phyloP scores from a whole-genome alignment of 768 basidiomycete species.

The Tephrocybe sp. region DNA sequence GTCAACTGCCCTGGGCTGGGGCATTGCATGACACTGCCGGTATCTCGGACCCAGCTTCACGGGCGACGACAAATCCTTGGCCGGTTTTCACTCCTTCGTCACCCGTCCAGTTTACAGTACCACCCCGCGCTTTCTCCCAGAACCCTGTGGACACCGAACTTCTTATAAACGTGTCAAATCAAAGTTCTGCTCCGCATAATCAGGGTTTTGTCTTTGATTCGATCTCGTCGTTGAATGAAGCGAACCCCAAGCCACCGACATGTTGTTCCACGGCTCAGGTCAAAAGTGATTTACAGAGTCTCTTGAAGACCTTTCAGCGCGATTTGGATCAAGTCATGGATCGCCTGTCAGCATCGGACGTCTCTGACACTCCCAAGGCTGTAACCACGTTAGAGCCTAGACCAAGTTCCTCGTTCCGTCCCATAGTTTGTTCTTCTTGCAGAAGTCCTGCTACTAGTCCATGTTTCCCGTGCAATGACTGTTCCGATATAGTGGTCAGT shows the following conservation, averaged over 20 bases:
- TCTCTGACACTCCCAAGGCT: not conserved
- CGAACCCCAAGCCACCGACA: constrained; percentile 8
- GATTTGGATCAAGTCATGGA: constrained; percentile 50
- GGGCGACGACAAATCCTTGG: constrained; percentile 1
- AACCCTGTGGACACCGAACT: constrained; percentile 22
- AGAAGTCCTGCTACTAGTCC: constrained; percentile 1
- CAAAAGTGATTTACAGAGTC: constrained; percentile 46
- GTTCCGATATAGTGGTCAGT: constrained; percentile 37
- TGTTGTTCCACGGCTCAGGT: constrained; percentile 48
- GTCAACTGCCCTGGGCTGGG: constrained; percentile 4
- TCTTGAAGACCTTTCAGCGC: constrained; percentile 52
- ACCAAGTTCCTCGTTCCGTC: constrained; percentile 11
- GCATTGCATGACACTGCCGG: not conserved
- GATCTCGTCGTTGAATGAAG: constrained; percentile 4
- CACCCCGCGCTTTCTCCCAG: constrained; percentile 23
- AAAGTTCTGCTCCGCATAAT: not conserved
- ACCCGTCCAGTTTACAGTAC: constrained; percentile 32
- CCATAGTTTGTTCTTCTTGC: constrained; percentile 8
- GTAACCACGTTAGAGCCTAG: constrained; percentile 6
- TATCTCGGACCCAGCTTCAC: constrained; percentile 1
- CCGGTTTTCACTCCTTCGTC: constrained; percentile 33
- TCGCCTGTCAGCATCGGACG: not conserved
- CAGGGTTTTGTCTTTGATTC: not conserved
- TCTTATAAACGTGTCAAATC: not conserved
- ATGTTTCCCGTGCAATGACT: constrained; percentile 38